Evolutionary conservation across 805 yeast genomes (phyloP).

Genomic region (Myxozyma melibiosi): DNA sequence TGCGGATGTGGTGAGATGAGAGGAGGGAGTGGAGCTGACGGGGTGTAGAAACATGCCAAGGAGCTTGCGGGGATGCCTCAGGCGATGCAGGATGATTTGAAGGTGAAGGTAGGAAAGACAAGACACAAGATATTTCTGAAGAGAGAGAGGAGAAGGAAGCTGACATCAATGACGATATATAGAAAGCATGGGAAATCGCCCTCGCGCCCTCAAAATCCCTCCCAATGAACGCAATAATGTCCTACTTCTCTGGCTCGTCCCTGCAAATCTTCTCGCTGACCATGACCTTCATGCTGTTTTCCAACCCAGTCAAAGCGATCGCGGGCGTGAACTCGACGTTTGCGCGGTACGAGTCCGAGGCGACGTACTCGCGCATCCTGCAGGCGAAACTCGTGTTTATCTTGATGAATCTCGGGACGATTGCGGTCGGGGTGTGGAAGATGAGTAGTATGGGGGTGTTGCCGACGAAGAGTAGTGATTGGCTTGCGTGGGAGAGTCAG

Average conservation of each 20-base stretch:
- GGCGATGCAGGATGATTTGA: slow-evolving; percentile 30
- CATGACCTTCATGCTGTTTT: slow-evolving; percentile 82
- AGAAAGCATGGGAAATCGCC: slow-evolving; percentile 87
- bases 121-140: neutral
- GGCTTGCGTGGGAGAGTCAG: slow-evolving; percentile 79
- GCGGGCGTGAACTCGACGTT: slow-evolving; percentile 60
- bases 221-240: slow-evolving; percentile 90
- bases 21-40: neutral
- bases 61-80: slow-evolving; percentile 21
- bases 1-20: neutral
- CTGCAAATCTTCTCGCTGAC: slow-evolving; percentile 88
- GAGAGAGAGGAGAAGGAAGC: neutral
- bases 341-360: slow-evolving; percentile 39
- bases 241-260: slow-evolving; percentile 89
- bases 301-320: slow-evolving; percentile 76
- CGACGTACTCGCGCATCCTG: slow-evolving; percentile 37
- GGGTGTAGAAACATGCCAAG: slow-evolving; percentile 23
- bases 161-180: neutral
- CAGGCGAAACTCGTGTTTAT: slow-evolving; percentile 54
- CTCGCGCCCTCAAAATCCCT: slow-evolving; percentile 76
- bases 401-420: slow-evolving; percentile 53
- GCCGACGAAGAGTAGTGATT: slow-evolving; percentile 84
- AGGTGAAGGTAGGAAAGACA: slow-evolving; percentile 22
- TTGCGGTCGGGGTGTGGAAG: slow-evolving; percentile 82
- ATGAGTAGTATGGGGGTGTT: slow-evolving; percentile 84